Evolutionary conservation across 192 early-diverging fungal species (phyloP).

Genomic region (Funneliformis geosporum): DNA sequence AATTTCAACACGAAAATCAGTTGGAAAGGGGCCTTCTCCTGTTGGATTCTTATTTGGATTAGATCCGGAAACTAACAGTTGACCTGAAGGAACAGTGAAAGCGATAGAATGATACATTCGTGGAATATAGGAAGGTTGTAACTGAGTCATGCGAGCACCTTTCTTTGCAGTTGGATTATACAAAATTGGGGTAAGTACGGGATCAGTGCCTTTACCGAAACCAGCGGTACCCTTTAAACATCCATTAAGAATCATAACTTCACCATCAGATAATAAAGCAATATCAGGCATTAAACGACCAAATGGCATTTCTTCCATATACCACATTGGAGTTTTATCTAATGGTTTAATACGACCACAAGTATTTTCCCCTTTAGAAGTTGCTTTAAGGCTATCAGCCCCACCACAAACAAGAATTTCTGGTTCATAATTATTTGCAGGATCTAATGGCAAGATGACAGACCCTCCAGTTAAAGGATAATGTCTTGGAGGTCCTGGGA

Average conservation of each 20-base stretch:
- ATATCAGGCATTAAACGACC: constrained; percentile 50
- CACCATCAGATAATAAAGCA: constrained; percentile 53
- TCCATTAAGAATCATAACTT: constrained; percentile 57
- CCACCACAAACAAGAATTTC: constrained; percentile 66
- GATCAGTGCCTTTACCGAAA: constrained; percentile 45
- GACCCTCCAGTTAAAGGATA: constrained; percentile 61
- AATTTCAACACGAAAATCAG: constrained; percentile 34
- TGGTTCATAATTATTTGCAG: constrained; percentile 55
- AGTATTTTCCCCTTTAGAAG: constrained; percentile 38
- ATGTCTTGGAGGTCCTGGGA: constrained; percentile 46
- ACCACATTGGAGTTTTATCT: constrained; percentile 46
- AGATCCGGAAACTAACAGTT: constrained; percentile 44
- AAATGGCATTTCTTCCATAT: constrained; percentile 50
- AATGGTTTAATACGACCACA: constrained; percentile 51
- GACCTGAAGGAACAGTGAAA: constrained; percentile 43
- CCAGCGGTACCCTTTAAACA: constrained; percentile 55
- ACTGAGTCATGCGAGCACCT: constrained; percentile 45
- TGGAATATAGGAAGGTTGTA: constrained; percentile 50
- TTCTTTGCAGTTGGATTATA: constrained; percentile 53
- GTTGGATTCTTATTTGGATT: constrained; percentile 38
- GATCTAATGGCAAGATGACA: constrained; percentile 56
- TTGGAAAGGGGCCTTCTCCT: constrained; percentile 41
- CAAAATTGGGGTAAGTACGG: constrained; percentile 52
- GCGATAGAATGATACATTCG: constrained; percentile 69
- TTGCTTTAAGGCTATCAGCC: constrained; percentile 37